A percentile compares a stretch with the other conserved stretches of the same genome.
These are phyloP conservation scores for Ballota nigra DNA, from an alignment of 257 asterid species.

Conservation along the genomic window DNA sequence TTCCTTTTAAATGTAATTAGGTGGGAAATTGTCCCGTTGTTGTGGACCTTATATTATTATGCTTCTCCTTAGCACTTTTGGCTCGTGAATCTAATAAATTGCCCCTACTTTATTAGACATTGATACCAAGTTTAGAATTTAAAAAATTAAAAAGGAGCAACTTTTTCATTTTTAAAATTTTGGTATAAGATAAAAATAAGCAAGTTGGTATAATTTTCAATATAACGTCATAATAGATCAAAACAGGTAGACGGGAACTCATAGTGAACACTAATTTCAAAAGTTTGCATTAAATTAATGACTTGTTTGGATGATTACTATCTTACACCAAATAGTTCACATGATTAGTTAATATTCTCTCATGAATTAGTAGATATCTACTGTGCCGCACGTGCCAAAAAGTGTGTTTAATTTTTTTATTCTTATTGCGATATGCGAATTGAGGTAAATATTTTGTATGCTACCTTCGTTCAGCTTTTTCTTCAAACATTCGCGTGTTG, in stretches of 20 bases:
- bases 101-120: slow-evolving; percentile 27
- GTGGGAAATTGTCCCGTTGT: slow-evolving; percentile 26
- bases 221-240: not conserved
- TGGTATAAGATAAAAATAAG: not conserved
- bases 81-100: slow-evolving; percentile 20
- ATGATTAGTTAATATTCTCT: slow-evolving; percentile 2
- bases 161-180: not conserved
- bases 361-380: not conserved
- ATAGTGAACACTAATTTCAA: slow-evolving; percentile 11
- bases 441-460: not conserved
- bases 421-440: not conserved
- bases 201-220: slow-evolving; percentile 15
- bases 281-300: slow-evolving; percentile 15
- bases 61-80: not conserved
- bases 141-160: not conserved
- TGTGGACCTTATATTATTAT: not conserved
- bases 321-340: slow-evolving; percentile 5
- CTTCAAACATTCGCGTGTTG: too few relatives aligned
- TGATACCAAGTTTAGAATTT: slow-evolving; percentile 7
- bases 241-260: not conserved
- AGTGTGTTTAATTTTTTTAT: not conserved
- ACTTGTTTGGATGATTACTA: slow-evolving; percentile 1
- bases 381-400: not conserved
- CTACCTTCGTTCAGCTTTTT: too few relatives aligned
- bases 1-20: not conserved